Percentiles rank a stretch among this genome's conserved stretches.
These are phyloP conservation scores for Candida insectalens DNA, from an alignment of 805 yeast genomes.

Conservation along the genomic window DNA sequence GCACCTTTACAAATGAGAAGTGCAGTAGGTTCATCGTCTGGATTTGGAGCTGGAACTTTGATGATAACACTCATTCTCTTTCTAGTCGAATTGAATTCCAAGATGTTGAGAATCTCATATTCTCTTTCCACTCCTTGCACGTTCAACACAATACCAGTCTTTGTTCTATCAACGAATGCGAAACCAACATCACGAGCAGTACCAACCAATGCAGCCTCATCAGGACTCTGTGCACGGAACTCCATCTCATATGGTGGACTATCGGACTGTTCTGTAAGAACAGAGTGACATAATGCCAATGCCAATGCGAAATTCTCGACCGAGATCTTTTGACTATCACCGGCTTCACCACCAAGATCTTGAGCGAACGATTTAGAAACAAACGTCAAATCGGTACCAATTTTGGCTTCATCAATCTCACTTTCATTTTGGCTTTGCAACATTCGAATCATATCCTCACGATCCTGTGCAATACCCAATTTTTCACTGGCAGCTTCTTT, in stretches of 20 bases:
- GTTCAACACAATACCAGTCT: constrained; percentile 55
- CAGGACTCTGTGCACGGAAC: constrained; percentile 75
- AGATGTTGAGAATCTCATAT: constrained; percentile 57
- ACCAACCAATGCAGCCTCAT: constrained; percentile 77
- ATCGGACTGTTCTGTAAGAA: constrained; percentile 58
- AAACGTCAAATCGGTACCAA: constrained; percentile 54
- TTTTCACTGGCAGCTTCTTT: constrained; percentile 29
- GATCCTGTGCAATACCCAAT: constrained; percentile 47
- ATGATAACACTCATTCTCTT: constrained; percentile 82
- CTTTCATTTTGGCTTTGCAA: constrained; percentile 28
- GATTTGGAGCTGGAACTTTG: constrained; percentile 44
- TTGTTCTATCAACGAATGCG: constrained; percentile 55
- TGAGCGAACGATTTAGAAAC: constrained; percentile 55
- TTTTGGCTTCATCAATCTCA: constrained; percentile 21
- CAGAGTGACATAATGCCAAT: constrained; percentile 72
- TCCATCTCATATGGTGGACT: constrained; percentile 44
- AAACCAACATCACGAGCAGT: constrained; percentile 76
- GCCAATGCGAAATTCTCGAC: constrained; percentile 71
- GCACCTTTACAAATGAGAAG: constrained; percentile 78
- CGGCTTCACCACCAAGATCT: constrained; percentile 47
- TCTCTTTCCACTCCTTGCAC: constrained; percentile 66
- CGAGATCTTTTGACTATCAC: constrained; percentile 43
- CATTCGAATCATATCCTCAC: constrained; percentile 44
- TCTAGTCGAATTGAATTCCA: constrained; percentile 78
- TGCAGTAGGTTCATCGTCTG: constrained; percentile 45